These are phyloP conservation scores for Diutina neorugosa DNA, from an alignment of 1,139 yeast species.

Conservation along the genomic window DNA sequence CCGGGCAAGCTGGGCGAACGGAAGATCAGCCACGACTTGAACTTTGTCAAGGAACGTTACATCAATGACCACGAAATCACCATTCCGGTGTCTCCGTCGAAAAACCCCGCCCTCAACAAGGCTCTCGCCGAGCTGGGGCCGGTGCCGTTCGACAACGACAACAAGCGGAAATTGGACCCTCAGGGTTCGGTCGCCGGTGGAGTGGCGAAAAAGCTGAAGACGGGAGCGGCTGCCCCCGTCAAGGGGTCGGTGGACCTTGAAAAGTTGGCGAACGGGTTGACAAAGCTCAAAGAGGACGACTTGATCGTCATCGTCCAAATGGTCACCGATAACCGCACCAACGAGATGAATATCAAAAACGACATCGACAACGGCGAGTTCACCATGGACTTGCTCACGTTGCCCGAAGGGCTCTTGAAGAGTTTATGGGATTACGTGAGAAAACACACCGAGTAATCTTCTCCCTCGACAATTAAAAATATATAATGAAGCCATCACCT, in stretches of 20 bases:
- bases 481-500: not conserved
- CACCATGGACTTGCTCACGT: conserved; percentile 87
- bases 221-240: conserved; percentile 30
- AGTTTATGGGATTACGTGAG: conserved; percentile 76
- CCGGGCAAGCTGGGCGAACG: conserved; percentile 80
- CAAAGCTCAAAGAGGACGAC: conserved; percentile 85
- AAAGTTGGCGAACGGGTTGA: conserved; percentile 79
- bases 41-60: conserved; percentile 69
- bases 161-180: conserved; percentile 14
- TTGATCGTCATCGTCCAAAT: conserved; percentile 89
- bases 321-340: conserved; percentile 93
- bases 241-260: conserved; percentile 80
- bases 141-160: conserved; percentile 39
- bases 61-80: conserved; percentile 64
- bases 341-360: conserved; percentile 92
- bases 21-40: conserved; percentile 78
- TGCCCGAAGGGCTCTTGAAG: conserved; percentile 84
- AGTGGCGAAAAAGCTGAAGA: conserved; percentile 46
- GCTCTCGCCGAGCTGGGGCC: conserved; percentile 74
- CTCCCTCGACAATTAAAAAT: not conserved
- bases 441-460: conserved; percentile 7
- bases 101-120: conserved; percentile 55
- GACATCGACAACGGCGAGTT: conserved; percentile 96
- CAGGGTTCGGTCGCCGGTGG: conserved; percentile 8
- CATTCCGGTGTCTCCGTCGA: conserved; percentile 43